Evolutionary conservation across 129 eudicot genomes (phyloP), one percentile per base, ranked within the genome.

Genomic region (Centaurea solstitialis): DNA sequence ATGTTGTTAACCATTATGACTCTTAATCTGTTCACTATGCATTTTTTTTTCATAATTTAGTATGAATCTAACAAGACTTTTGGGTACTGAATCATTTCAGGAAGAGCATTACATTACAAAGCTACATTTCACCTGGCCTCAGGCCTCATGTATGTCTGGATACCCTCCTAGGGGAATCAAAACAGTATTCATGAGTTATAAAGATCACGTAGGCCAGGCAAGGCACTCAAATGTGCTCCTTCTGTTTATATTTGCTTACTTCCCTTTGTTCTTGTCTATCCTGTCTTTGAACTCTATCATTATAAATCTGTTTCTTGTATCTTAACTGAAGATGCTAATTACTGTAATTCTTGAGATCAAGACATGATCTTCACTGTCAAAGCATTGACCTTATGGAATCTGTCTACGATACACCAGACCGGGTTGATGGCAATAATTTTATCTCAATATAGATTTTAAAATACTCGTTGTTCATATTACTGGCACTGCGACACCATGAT

Each of bases 121-220:
- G 86, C 87, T 93, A 79, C 86, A 87, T 80, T 86, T 93, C 86
- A 83, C 97, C 33, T 93, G 98, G 98, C 97, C 98, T 41, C 97
- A 91, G 83, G 89, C 91, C 78, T 83, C 97, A 47, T 93, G 97
- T 83, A n/a, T 85, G 39, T 80, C 93, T 37, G 97, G 94, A 57
- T 89, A 68, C 81, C 93, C 97, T 74, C 78, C 97, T 20, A 86
- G 97, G 74, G 98, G 97, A 65, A 86, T 94, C 93, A 87, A 84
- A 86, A 86, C 81, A 72, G 87, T 93, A 30, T 78, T 93, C 73
- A 85, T 88, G 79, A 91, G 94, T 82, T 93, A 91, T 43, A 87
- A 74, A 73, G 94, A 93, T 86, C 72, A 78, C 50, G 65, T 43
- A 21, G 91, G 87, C 72, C 86, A 93, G 94, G 97, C 77, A 91